phyloP scores from a whole-genome alignment of 2,329 filamentous ascomycete species.

The Monosporascus cannonballus region DNA sequence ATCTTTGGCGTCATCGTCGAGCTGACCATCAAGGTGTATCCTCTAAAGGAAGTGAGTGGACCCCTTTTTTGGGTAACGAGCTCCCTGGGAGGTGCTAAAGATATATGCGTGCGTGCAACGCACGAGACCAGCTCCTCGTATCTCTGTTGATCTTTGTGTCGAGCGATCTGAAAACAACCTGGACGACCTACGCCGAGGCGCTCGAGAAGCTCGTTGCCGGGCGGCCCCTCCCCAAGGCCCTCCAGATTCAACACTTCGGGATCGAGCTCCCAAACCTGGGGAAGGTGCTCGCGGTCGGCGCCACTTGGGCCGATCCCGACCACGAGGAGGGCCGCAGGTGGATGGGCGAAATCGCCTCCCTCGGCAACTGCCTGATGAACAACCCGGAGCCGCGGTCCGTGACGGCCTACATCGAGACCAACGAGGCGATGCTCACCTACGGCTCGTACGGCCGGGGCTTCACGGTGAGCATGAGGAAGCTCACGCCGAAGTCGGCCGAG shows the following conservation, averaged over 20 bases:
- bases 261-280: constrained; percentile 25
- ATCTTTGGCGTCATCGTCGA: constrained; percentile 34
- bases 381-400: constrained; percentile 19
- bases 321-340: constrained; percentile 22
- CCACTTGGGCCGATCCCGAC: constrained; percentile 28
- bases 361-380: constrained; percentile 21
- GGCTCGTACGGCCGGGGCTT: constrained; percentile 13
- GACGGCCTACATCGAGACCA: constrained; percentile 11
- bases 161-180: constrained; percentile 18
- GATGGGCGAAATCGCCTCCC: constrained; percentile 21
- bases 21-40: constrained; percentile 33
- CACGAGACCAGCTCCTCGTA: constrained; percentile 15
- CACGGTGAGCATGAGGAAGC: constrained; percentile 14
- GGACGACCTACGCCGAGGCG: constrained; percentile 17
- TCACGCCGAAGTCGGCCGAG: constrained; percentile 20
- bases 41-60: constrained; percentile 21
- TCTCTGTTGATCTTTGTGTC: constrained; percentile 28
- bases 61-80: too few relatives aligned
- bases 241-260: constrained; percentile 21
- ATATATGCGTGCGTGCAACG: too few relatives aligned
- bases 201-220: constrained; percentile 13
- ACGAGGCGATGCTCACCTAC: constrained; percentile 16
- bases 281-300: constrained; percentile 17
- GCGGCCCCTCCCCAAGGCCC: constrained; percentile 9
- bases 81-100: too few relatives aligned